Evolutionary conservation across 345 rosid species (phyloP).

Genomic region (Populus euphratica): DNA sequence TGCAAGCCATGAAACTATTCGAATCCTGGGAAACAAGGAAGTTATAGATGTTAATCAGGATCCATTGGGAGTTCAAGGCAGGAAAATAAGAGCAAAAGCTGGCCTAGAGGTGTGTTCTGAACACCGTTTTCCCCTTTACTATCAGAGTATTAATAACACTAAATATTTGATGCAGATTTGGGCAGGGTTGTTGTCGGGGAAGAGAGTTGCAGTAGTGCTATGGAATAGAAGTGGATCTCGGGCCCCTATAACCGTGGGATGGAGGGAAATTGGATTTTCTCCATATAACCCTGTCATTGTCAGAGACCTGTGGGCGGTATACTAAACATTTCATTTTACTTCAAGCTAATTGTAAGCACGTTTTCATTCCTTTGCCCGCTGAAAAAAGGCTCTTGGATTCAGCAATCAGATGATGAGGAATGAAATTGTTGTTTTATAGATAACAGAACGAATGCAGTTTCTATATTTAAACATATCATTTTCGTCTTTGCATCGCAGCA

Average conservation of each 20-base stretch:
- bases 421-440: neutral
- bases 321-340: neutral
- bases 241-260: conserved; percentile 13
- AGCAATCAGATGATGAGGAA: neutral
- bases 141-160: neutral
- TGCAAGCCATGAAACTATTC: conserved; percentile 8
- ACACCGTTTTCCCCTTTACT: neutral
- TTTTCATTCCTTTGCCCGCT: neutral
- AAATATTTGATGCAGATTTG: conserved; percentile 19
- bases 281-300: conserved; percentile 3
- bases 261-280: conserved; percentile 25
- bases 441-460: neutral
- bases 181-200: conserved; percentile 23
- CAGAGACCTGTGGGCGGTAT: conserved; percentile 26
- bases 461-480: too few species aligned
- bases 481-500: conserved; percentile 27
- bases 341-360: neutral
- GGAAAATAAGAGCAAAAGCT: conserved; percentile 15
- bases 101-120: conserved; percentile 23
- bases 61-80: conserved; percentile 25
- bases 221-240: conserved; percentile 17
- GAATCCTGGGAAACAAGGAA: conserved; percentile 20
- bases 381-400: neutral
- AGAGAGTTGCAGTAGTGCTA: conserved; percentile 15
- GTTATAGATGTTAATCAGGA: conserved; percentile 25